Percentiles rank a stretch among this genome's conserved stretches.
Evolutionary conservation across 1,139 yeast species (phyloP).

Genomic region (Waltiozyma sp.): DNA sequence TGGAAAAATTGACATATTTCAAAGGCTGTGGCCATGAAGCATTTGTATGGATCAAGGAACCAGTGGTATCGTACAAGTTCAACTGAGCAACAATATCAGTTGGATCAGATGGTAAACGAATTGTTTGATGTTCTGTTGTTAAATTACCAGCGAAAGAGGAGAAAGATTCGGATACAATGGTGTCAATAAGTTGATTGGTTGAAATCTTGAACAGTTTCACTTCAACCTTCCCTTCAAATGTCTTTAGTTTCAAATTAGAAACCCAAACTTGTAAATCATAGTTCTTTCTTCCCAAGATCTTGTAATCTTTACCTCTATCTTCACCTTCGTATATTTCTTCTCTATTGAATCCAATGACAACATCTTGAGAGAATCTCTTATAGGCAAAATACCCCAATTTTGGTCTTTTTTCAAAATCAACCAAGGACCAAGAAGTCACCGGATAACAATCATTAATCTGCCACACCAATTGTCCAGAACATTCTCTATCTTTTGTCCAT

Average conservation of each 20-base stretch:
- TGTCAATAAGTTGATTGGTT: background rate
- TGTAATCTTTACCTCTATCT: constrained; percentile 1
- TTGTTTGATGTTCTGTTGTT: constrained; percentile 3
- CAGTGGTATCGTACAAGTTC: constrained; percentile 1
- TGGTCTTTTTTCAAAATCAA: constrained; percentile 9
- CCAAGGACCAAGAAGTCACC: constrained; percentile 13
- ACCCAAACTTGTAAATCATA: constrained; percentile 4
- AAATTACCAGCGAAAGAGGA: constrained; percentile 1
- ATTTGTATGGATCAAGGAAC: constrained; percentile 22
- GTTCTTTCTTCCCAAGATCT: constrained; percentile 2
- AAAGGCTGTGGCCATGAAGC: constrained; percentile 50
- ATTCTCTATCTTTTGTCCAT: constrained; percentile 7
- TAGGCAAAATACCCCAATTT: constrained; percentile 10
- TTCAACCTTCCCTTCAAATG: background rate
- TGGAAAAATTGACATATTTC: constrained; percentile 28
- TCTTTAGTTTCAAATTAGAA: constrained; percentile 1
- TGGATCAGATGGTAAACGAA: constrained; percentile 3
- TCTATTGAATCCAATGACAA: constrained; percentile 7
- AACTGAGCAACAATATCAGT: constrained; percentile 7
- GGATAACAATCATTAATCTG: constrained; percentile 13
- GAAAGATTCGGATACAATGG: background rate
- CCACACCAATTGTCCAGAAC: constrained; percentile 14
- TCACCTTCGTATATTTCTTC: background rate
- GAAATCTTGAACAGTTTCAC: constrained; percentile 1
- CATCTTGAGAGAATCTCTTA: constrained; percentile 5